Base-by-base conservation (phyloP, 768 basidiomycete genomes). In the Epithele typhae region DNA sequence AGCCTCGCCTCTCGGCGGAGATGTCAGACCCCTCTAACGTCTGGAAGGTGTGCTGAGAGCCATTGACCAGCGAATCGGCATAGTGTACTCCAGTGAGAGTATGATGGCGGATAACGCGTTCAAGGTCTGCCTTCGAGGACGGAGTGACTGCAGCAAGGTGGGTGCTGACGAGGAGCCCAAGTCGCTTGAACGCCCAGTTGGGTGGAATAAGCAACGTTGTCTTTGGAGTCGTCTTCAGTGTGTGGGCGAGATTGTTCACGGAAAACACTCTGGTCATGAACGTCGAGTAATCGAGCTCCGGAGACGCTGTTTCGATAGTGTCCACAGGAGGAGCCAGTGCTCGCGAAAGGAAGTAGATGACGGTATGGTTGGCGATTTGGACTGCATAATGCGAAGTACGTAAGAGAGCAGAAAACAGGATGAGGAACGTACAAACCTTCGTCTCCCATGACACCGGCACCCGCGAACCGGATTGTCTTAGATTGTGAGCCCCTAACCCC, bases 191-290 rank as follows among this genome's bases (percentile, higher is more conserved):
- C 0, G 92, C 96, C n/a, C 68, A 62, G 59, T 99, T 99, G 37
- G 78, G 82, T 8, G 96, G 96, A 25, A 96, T 82, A 33, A 99
- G 77, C 48, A 92, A 77, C 3, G 93, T 86, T 0, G 85, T 84
- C 7, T 78, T 79, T 4, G 88, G 84, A 19, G 76, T 77, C 18
- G 59, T 71, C 59, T 79, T 75, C 48, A 92, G 67, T 18, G 67
- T 72, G 25, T 88, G 81, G 8, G 90, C 88, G 39, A 97, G 77
- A n/a, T n/a, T n/a, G 10, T 79, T 79, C 10, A 92, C 86, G 2
- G 95, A 90, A 63, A 92, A 93, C 22, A 92, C 71, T 6, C 92
- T 84, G 0, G 93, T 92, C 39, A 98, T 78, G 68, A 94, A 99
- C 17, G 84, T 80, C 2, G 95, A 97, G 15, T 92, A 75, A 33